Base-by-base conservation (phyloP, 1,139 yeast species). In the Dujonia santamariae region DNA sequence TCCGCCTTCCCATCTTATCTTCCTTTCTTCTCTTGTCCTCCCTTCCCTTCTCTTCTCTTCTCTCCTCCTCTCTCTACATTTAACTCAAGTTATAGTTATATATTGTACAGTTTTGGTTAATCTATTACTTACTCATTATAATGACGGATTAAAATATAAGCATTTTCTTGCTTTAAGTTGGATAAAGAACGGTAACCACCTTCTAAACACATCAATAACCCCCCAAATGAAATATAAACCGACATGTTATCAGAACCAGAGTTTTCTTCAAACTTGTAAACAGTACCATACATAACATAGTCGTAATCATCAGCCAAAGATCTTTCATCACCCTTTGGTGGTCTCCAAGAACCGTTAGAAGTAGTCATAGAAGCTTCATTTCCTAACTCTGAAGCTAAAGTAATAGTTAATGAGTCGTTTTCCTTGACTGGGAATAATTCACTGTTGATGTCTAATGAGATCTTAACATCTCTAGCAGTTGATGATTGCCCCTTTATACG, bases 221-320 rank as follows among this genome's bases (percentile, higher is more conserved):
- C 99, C 35, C 99, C 99, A 60, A 90, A 92, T 5, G 97, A 88
- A 43, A 88, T 85, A 58, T 87, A 92, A 19, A 92, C 96, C 18
- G 95, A 81, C 65, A 86, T 84, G 50, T 69, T 67, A 51, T 78
- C 84, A 53, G 79, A 83, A 42, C 78, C 83, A 29, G 75, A 67
- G 44, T 83, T 80, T 63, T 92, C 98, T 58, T 92, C 97, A 55
- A 94, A 92, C 60, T 92, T 88, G 71, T 94, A 94, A 32, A 94
- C 95, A 12, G 97, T 90, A 39, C 99, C 99, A 59, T 90, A 83
- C 97, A 92, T 92, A 48, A 92, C 97, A 52, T 94, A 94, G 57
- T 94, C 98, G 63, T 88, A 92, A 54, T 92, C 97, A 56, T 92
- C 97, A 41, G 97, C 96, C 53, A 92, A 72, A 2, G 94, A 78